phyloP scores from a whole-genome alignment of 2,329 filamentous ascomycete species.

The Talaromyces piceae region DNA sequence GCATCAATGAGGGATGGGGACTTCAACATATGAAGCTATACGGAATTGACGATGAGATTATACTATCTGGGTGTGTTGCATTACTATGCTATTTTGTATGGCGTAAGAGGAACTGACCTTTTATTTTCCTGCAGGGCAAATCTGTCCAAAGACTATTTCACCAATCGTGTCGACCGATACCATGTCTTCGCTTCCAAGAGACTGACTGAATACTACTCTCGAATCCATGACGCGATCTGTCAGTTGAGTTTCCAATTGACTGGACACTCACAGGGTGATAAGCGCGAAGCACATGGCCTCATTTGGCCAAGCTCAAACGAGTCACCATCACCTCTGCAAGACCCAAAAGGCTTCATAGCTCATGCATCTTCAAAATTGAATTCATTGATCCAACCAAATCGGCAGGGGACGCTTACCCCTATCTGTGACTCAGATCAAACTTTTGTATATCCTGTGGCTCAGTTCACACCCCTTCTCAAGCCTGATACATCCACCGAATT shows the following conservation, averaged over 20 bases:
- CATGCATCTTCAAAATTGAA: slow-evolving; percentile 60
- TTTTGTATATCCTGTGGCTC: slow-evolving; percentile 75
- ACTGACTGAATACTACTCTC: slow-evolving; percentile 74
- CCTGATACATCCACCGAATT: slow-evolving; percentile 83
- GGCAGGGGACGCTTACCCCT: slow-evolving; percentile 24
- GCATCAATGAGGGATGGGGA: slow-evolving; percentile 97
- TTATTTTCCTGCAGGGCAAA: slow-evolving; percentile 61
- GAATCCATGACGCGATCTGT: slow-evolving; percentile 68
- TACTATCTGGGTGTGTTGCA: slow-evolving; percentile 68
- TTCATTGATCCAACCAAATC: slow-evolving; percentile 54
- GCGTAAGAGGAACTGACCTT: background rate
- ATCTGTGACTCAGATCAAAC: slow-evolving; percentile 50
- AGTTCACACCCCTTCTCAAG: slow-evolving; percentile 76
- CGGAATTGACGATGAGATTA: slow-evolving; percentile 88
- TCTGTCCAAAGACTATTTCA: slow-evolving; percentile 89
- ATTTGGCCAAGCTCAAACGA: slow-evolving; percentile 71
- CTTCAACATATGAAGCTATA: slow-evolving; percentile 99
- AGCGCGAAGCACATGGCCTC: slow-evolving; percentile 44
- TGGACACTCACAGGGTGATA: slow-evolving; percentile 45
- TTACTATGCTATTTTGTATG: background rate
- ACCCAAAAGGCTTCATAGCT: slow-evolving; percentile 61
- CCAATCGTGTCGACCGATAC: slow-evolving; percentile 89
- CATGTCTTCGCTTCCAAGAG: slow-evolving; percentile 77
- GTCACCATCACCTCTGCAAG: slow-evolving; percentile 64
- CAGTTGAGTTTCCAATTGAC: slow-evolving; percentile 74